These are phyloP conservation scores for Macrolepiota dolichaula DNA, from an alignment of 768 basidiomycete species.

Conservation along the genomic window DNA sequence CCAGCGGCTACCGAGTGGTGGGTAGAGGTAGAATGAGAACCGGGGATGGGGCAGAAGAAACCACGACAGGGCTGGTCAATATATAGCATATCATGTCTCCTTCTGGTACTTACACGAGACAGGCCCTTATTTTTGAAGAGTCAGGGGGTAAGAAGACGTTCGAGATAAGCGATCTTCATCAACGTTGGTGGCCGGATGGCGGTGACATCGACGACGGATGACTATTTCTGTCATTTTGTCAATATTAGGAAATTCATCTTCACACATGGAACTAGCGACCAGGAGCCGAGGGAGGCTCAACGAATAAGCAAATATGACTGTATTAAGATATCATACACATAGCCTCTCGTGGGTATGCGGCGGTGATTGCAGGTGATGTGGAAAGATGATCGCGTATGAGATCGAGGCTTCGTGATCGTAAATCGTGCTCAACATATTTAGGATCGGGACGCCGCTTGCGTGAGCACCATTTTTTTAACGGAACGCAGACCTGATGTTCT, in stretches of 20 bases:
- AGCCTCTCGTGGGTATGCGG: constrained; percentile 6
- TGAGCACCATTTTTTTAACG: not conserved
- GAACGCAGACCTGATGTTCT: too few relatives aligned
- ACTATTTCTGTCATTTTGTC: not conserved
- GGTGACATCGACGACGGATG: constrained; percentile 22
- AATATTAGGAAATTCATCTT: not conserved
- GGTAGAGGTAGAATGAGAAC: constrained; percentile 5
- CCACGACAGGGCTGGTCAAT: not conserved
- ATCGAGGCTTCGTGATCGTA: not conserved
- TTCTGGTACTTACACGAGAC: not conserved
- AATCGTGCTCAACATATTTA: not conserved
- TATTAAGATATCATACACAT: not conserved
- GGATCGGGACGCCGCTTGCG: not conserved
- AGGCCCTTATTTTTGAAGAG: constrained; percentile 3
- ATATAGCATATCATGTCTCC: constrained; percentile 1
- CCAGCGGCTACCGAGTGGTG: not conserved
- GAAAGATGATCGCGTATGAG: constrained; percentile 4
- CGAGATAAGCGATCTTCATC: constrained; percentile 3
- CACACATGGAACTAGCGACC: not conserved
- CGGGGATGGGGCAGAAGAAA: constrained; percentile 1
- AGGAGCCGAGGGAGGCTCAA: not conserved
- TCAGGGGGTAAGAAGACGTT: constrained; percentile 1
- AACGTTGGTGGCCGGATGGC: constrained; percentile 19
- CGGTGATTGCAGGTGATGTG: not conserved
- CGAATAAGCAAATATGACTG: not conserved